Conservation (phyloP, 1,284 basidiomycete species). For the Xerocomus minutiporus region DNA sequence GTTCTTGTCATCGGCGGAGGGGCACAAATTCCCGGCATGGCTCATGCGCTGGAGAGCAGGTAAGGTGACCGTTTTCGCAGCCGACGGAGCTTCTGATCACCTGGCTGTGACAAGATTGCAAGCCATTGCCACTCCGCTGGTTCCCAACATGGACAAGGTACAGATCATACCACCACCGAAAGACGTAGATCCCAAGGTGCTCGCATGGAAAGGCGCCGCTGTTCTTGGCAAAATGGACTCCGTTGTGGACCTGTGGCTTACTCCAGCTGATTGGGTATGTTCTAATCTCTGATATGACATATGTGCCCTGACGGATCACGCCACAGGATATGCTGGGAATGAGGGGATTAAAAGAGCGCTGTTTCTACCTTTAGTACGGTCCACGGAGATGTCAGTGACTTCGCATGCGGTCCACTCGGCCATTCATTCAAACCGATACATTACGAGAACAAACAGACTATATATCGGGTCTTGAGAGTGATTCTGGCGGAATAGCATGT, state of each 20-base stretch:
- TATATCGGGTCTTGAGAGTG: background rate
- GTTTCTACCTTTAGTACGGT: conserved; percentile 58
- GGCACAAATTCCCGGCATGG: conserved; percentile 69
- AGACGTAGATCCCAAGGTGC: conserved; percentile 84
- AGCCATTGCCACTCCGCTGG: conserved; percentile 79
- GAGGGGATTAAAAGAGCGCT: conserved; percentile 74
- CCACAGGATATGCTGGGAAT: conserved; percentile 69
- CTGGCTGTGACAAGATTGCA: conserved; percentile 48
- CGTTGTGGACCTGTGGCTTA: conserved; percentile 86
- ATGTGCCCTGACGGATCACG: conserved; percentile 7
- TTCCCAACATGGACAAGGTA: conserved; percentile 77
- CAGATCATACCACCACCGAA: conserved; percentile 89
- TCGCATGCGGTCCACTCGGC: background rate
- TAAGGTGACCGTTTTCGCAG: conserved; percentile 29
- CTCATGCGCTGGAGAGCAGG: conserved; percentile 77
- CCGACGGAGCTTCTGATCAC: conserved; percentile 8
- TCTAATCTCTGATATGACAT: conserved; percentile 6
- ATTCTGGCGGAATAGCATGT: conserved; percentile 7
- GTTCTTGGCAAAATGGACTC: conserved; percentile 91
- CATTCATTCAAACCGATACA: conserved; percentile 3
- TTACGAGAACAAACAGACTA: conserved; percentile 14
- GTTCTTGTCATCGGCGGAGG: conserved; percentile 88
- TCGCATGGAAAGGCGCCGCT: conserved; percentile 95
- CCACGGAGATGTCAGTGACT: background rate
- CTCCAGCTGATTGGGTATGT: conserved; percentile 81